Evolutionary conservation across 2,329 filamentous ascomycete genomes (phyloP), one percentile per base, ranked within the genome.

Genomic region (Chaetomium sp.): DNA sequence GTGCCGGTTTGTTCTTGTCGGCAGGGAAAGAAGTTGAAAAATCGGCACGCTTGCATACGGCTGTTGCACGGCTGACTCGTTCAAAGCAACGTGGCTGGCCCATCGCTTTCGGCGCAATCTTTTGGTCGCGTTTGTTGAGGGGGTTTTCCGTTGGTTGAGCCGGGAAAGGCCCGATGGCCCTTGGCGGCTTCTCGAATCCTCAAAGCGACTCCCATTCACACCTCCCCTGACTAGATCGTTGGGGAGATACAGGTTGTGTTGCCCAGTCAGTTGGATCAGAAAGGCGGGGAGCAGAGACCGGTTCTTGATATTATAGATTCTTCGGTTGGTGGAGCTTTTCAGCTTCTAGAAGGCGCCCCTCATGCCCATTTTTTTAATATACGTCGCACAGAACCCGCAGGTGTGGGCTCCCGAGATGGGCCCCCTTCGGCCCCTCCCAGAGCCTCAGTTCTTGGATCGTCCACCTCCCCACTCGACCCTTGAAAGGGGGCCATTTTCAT

Each of bases 381-480:
- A 64, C 61, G 64, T 66, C 60, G 57, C 61, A 66, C 64, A 66
- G 61, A 64, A 59, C 61, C 64, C 64, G 61, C 62, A 61, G 61
- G 61, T 61, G 64, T 66, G 64, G 64, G 60, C 65, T 66, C 60
- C 60, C 58, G 60, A 64, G 61, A 55, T 27, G 19, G 19, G 19
- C 19, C 44, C 44, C 6, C 40, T 42, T 12, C 11, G 56, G 64
- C 63, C 63, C 64, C 64, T 66, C 64, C 63, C 58, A 66, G 64
- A 66, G 64, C 64, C 64, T 66, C 64, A 63, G 46, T 61, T 58
- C 57, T 63, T 58, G 59, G 63, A 63, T 65, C 64, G 56, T 57
- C 62, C 58, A 56, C 53, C 57, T 59, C 59, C 54, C 63, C 63
- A 61, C 63, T 55, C 41, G 47, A 58, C 44, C 60, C 57, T 59